Evolutionary conservation across 371 early-diverging fungal species (phyloP), one percentile per base, ranked within the genome.

Genomic region (Syncephalastrum sp.): DNA sequence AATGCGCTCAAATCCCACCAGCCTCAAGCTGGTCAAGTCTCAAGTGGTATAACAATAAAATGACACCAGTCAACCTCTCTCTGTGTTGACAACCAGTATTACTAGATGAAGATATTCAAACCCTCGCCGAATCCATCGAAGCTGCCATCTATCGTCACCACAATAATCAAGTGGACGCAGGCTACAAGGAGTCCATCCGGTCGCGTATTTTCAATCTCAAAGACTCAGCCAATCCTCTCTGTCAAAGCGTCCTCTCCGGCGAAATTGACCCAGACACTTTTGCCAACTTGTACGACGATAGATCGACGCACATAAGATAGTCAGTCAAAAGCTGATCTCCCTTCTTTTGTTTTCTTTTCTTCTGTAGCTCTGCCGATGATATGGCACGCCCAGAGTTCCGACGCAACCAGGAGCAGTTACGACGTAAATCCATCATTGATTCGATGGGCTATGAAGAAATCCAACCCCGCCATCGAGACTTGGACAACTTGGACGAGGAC

Each of bases 371-470:
- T 19, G 21, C 58, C 13, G 43, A 42, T 29, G 61, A 57, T 42
- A 68, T 68, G 68, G 68, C 68, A 4, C 33, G 57, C 3, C 56
- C 60, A 7, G 68, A 68, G 13, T 49, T 60, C 5, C 57, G 61
- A 8, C 42, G 41, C 3, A 42, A 41, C 7, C 47, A 62, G 21
- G 64, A 68, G n/a, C 57, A 47, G 10, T 23, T 68, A 27, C 51
- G 68, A 49, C 53, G 68, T 33, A 42, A 49, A 16, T 68, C 68
- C 17, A 53, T 68, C 13, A 23, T 51, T 3, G 68, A 64, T 29
- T 64, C 64, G 4, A 60, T 68, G 54, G 58, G 38, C 5, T 54
- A 54, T 23, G 60, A 61, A 7, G 54, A 61, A 15, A 41, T 60
- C 29, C 60, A 56, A 23, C 68, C 67, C n/a, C 49, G 61, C 5